Evolutionary conservation across 1,284 basidiomycete genomes (phyloP), one percentile per base, ranked within the genome.

Genomic region (Malassezia japonica): DNA sequence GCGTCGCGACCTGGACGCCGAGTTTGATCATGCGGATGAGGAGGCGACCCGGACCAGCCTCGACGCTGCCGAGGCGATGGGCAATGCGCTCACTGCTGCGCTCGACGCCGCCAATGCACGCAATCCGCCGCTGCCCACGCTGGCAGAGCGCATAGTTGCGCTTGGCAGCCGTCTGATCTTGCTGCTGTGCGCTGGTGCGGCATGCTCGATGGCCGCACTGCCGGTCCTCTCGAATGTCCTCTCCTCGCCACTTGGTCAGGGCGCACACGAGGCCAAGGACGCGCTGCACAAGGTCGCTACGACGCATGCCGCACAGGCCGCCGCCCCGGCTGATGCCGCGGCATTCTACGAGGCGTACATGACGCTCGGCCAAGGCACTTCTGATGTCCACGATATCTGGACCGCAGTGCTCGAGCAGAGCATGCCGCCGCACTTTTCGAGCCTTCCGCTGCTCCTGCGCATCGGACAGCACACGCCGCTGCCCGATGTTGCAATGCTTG

Each of bases 261-360:
- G 16, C 16, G 12, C 10, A 6, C 10, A 18, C 10, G 13, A n/a
- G 10, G 18, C 31, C 5, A 29, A 8, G 6, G 40, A 27, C 3
- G n/a, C 10, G 10, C 24, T 42, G 10, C 16, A 21, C 20, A 18
- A 7, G 13, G 16, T 42, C 18, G 40, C 40, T 3, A 29, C 20
- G n/a, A 20, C 25, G 8, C 25, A 28, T 15, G 32, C 20, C 3
- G 8, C 33, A 8, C 24, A 16, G 31, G 27, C n/a, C 9, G 28
- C 27, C 13, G 7, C 28, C 18, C 20, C 16, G 12, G 20, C 6
- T 12, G 42, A 39, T 10, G 42, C 29, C 12, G 34, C 23, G 24
- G 25, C 42, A 2, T 46, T 51, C 27, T 45, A 39, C 43, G 21
- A 29, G n/a, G 49, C 49, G 33, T 51, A 39, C 29, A 25, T 51